Conservation (phyloP, 2,329 filamentous ascomycete species). For the Epichloe gansuensis region DNA sequence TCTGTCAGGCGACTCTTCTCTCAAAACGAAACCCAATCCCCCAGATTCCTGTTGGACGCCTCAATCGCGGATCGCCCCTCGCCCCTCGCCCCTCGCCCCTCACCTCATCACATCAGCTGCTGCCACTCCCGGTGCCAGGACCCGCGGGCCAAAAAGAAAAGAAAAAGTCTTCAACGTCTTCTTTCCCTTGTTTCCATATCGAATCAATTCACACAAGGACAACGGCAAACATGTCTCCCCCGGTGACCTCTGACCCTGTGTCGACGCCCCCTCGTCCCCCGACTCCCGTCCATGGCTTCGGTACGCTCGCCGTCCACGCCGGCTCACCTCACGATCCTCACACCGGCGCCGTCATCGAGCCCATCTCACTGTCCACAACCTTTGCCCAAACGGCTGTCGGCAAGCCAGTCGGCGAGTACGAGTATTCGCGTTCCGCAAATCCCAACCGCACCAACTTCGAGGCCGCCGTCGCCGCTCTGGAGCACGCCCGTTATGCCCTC, state of each 20-base stretch:
- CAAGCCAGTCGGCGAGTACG: slow-evolving; percentile 74
- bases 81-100: not conserved
- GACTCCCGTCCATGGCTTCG: slow-evolving; percentile 69
- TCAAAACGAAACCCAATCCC: no score
- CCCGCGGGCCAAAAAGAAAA: not conserved
- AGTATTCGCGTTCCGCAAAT: slow-evolving; percentile 89
- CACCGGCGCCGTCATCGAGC: slow-evolving; percentile 90
- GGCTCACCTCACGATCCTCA: slow-evolving; percentile 80
- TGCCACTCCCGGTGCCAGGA: not conserved
- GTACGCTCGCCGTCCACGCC: slow-evolving; percentile 88
- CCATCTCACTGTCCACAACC: slow-evolving; percentile 92
- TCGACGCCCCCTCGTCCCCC: slow-evolving; percentile 60
- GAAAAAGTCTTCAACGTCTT: not conserved
- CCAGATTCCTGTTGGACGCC: not conserved
- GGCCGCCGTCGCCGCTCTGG: slow-evolving; percentile 76
- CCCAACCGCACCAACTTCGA: slow-evolving; percentile 96
- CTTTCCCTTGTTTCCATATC: not conserved
- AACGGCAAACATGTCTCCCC: slow-evolving; percentile 15
- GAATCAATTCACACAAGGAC: not conserved
- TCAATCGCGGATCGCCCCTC: not conserved
- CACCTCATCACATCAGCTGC: not conserved
- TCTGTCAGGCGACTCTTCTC: no score
- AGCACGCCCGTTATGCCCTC: slow-evolving; percentile 83
- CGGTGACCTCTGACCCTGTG: slow-evolving; percentile 37
- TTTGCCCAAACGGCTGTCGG: slow-evolving; percentile 87